Conservation (phyloP, 768 basidiomycete species). For the Boletus sensibilis region DNA sequence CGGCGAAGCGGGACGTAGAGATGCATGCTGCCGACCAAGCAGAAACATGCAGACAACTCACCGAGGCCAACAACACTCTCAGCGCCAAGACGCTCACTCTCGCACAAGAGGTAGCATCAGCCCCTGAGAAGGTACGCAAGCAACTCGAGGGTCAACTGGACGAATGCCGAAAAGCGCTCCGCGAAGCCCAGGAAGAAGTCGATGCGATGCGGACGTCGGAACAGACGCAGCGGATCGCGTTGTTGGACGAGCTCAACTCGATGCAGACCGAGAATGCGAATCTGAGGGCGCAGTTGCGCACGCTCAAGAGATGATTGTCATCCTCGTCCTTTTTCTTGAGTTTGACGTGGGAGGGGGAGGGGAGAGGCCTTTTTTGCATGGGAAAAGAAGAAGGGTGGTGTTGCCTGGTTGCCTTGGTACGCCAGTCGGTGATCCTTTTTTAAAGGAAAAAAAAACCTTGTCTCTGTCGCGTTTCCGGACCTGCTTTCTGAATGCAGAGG, state of each 20-base stretch:
- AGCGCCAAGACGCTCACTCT: constrained; percentile 64
- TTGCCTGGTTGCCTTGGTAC: constrained; percentile 4
- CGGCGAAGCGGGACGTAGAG: constrained; percentile 72
- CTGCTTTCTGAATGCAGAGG: neutral
- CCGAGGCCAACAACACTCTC: constrained; percentile 75
- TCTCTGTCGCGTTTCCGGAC: neutral
- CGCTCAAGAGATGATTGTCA: constrained; percentile 39
- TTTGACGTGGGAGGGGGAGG: neutral
- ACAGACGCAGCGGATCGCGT: constrained; percentile 75
- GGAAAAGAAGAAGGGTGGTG: neutral
- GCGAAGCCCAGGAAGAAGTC: constrained; percentile 65
- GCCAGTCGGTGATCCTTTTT: neutral
- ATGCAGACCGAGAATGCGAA: constrained; percentile 77
- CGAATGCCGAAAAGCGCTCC: constrained; percentile 59
- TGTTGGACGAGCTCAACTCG: constrained; percentile 86
- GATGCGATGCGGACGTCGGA: constrained; percentile 67
- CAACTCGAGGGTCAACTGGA: constrained; percentile 65
- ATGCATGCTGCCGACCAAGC: constrained; percentile 66
- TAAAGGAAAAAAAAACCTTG: neutral
- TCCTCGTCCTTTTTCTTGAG: neutral
- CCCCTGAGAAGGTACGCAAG: constrained; percentile 48
- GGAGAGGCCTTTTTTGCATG: neutral
- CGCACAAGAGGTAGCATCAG: constrained; percentile 37
- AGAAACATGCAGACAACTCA: constrained; percentile 69
- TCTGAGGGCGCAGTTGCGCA: constrained; percentile 69